These are phyloP conservation scores for Linum lewisii DNA, from an alignment of 345 rosid genomes.

Conservation along the genomic window DNA sequence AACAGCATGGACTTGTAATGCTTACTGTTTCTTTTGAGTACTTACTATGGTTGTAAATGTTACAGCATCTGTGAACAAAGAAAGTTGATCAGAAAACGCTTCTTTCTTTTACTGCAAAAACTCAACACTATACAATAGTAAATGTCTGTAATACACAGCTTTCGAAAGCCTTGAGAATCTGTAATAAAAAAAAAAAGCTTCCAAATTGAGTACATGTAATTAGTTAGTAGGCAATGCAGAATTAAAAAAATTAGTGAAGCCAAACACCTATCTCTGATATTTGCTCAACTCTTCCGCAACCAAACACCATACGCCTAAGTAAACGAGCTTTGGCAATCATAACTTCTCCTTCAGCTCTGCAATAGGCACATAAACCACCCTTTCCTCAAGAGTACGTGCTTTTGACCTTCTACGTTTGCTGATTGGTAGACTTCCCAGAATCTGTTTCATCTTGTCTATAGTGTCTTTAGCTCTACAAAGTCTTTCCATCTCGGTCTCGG, in stretches of 20 bases:
- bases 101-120: neutral
- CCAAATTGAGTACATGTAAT: too few relatives aligned
- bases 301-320: too few relatives aligned
- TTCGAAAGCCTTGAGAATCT: neutral
- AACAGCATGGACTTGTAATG: too few relatives aligned
- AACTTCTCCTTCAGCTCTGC: constrained; percentile 57
- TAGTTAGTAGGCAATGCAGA: too few relatives aligned
- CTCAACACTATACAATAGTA: too few relatives aligned
- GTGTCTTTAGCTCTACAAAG: constrained; percentile 48
- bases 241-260: too few relatives aligned
- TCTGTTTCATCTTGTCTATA: constrained; percentile 43
- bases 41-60: neutral
- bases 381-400: constrained; percentile 23
- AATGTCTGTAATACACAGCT: too few relatives aligned
- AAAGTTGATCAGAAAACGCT: too few relatives aligned
- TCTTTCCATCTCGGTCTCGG: constrained; percentile 59
- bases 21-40: neutral
- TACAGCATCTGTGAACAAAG: neutral
- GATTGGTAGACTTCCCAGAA: constrained; percentile 23
- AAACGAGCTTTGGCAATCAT: constrained; percentile 12
- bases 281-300: too few relatives aligned
- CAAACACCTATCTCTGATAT: too few relatives aligned
- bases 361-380: constrained; percentile 57
- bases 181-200: too few relatives aligned
- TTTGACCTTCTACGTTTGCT: constrained; percentile 34